These are phyloP conservation scores for Parafenestella ontariensis DNA, from an alignment of 2,329 filamentous ascomycete genomes.

Conservation along the genomic window DNA sequence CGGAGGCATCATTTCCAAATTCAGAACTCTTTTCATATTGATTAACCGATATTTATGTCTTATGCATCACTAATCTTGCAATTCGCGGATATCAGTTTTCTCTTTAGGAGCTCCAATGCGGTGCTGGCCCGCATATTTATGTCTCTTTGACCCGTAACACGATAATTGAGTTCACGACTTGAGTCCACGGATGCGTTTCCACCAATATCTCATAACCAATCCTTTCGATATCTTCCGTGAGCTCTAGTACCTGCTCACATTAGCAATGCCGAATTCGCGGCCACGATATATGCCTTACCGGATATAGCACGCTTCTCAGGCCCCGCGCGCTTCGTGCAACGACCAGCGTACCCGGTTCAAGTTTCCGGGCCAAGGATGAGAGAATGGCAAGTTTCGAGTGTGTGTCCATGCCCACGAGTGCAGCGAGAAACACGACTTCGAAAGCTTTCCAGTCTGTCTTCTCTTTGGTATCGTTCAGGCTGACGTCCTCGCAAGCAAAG, in stretches of 20 bases:
- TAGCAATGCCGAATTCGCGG: not conserved
- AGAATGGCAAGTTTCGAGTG: slow-evolving; percentile 53
- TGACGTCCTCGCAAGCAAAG: slow-evolving; percentile 49
- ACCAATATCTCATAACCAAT: slow-evolving; percentile 50
- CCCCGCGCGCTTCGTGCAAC: slow-evolving; percentile 56
- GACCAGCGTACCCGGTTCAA: slow-evolving; percentile 55
- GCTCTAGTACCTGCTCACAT: slow-evolving; percentile 47
- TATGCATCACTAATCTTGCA: not conserved
- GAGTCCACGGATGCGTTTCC: slow-evolving; percentile 57
- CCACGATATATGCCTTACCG: slow-evolving; percentile 42
- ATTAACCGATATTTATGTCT: no score
- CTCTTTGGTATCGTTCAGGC: not conserved
- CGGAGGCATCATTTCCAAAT: not conserved
- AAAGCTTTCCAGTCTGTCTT: slow-evolving; percentile 40
- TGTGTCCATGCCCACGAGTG: slow-evolving; percentile 56
- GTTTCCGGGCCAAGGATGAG: slow-evolving; percentile 43
- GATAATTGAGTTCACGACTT: slow-evolving; percentile 60
- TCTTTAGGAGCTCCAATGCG: not conserved
- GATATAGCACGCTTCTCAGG: slow-evolving; percentile 57
- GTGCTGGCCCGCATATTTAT: not conserved
- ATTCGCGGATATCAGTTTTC: not conserved
- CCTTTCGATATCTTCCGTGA: slow-evolving; percentile 39
- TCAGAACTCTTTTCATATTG: not conserved
- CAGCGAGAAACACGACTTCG: slow-evolving; percentile 60
- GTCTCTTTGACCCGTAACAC: slow-evolving; percentile 40